Percentiles rank a stretch among this genome's conserved stretches.
phyloP scores from a whole-genome alignment of 257 asterid species.

The Avicennia marina region DNA sequence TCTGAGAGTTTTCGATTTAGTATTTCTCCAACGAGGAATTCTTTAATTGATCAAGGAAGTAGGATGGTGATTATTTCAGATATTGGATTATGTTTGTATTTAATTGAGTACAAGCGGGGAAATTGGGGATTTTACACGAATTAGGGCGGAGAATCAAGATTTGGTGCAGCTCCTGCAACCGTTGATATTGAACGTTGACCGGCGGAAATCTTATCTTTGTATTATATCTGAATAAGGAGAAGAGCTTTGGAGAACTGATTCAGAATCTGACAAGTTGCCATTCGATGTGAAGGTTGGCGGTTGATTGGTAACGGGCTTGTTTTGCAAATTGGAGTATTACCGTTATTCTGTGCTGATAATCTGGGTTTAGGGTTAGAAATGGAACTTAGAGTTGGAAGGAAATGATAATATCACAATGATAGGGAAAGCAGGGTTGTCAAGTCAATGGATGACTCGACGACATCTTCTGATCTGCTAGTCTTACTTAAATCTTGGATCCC shows the following conservation, averaged over 20 bases:
- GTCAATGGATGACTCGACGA: conserved; percentile 66
- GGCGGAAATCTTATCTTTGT: background rate
- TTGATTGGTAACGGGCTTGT: conserved; percentile 13
- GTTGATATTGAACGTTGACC: conserved; percentile 4
- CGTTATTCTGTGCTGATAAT: conserved; percentile 3
- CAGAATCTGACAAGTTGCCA: conserved; percentile 9
- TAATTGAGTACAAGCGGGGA: background rate
- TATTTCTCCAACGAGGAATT: conserved; percentile 8
- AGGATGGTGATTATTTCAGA: background rate
- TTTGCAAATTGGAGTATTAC: conserved; percentile 9
- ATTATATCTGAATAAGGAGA: background rate
- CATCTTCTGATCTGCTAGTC: conserved; percentile 57
- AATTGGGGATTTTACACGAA: conserved; percentile 10
- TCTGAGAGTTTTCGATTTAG: conserved; percentile 7
- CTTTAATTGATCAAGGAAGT: conserved; percentile 15
- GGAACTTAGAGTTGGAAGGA: conserved; percentile 36
- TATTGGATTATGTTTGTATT: conserved; percentile 12
- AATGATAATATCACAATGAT: conserved; percentile 61
- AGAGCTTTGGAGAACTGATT: background rate
- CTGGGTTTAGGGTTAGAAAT: conserved; percentile 24
- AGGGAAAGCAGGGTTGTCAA: conserved; percentile 28
- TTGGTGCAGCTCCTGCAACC: conserved; percentile 5
- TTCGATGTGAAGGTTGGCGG: conserved; percentile 2
- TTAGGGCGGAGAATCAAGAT: conserved; percentile 16
- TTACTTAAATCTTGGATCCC: conserved; percentile 74